These are phyloP conservation scores for Saccharomycopsis crataegensis DNA, from an alignment of 1,139 yeast species.

Conservation along the genomic window DNA sequence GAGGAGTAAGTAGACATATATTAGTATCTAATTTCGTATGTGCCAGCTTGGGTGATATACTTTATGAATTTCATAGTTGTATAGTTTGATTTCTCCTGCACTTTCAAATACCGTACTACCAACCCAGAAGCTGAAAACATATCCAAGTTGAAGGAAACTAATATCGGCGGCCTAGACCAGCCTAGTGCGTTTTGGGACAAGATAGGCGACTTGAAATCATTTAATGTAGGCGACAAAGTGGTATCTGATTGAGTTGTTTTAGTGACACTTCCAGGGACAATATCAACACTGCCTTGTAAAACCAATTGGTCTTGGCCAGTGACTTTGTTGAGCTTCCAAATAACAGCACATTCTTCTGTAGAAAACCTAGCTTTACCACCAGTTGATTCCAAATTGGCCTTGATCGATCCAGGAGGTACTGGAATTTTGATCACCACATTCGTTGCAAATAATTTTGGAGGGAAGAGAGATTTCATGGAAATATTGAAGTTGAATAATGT, in stretches of 20 bases:
- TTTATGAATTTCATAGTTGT: slow-evolving; percentile 83
- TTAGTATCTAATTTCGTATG: slow-evolving; percentile 68
- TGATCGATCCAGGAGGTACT: slow-evolving; percentile 55
- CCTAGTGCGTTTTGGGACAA: not conserved
- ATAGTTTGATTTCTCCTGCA: slow-evolving; percentile 59
- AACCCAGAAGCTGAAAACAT: slow-evolving; percentile 80
- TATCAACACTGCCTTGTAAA: slow-evolving; percentile 45
- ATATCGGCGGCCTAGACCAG: slow-evolving; percentile 62
- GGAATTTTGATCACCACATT: slow-evolving; percentile 63
- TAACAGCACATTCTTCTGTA: slow-evolving; percentile 55
- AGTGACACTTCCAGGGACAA: slow-evolving; percentile 27
- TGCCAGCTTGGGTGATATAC: slow-evolving; percentile 67
- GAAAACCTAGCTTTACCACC: slow-evolving; percentile 64
- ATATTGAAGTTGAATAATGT: slow-evolving; percentile 49
- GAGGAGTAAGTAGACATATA: not conserved
- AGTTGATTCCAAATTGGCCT: slow-evolving; percentile 43
- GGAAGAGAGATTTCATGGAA: slow-evolving; percentile 54
- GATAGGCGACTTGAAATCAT: slow-evolving; percentile 1
- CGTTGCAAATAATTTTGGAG: slow-evolving; percentile 55
- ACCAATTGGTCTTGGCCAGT: slow-evolving; percentile 59
- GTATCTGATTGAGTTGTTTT: slow-evolving; percentile 17
- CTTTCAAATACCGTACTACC: slow-evolving; percentile 63
- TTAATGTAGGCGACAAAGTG: slow-evolving; percentile 2
- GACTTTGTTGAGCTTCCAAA: slow-evolving; percentile 68
- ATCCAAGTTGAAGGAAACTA: slow-evolving; percentile 58